These are phyloP conservation scores for Mycena crocata DNA, from an alignment of 768 basidiomycete species.

Conservation along the genomic window DNA sequence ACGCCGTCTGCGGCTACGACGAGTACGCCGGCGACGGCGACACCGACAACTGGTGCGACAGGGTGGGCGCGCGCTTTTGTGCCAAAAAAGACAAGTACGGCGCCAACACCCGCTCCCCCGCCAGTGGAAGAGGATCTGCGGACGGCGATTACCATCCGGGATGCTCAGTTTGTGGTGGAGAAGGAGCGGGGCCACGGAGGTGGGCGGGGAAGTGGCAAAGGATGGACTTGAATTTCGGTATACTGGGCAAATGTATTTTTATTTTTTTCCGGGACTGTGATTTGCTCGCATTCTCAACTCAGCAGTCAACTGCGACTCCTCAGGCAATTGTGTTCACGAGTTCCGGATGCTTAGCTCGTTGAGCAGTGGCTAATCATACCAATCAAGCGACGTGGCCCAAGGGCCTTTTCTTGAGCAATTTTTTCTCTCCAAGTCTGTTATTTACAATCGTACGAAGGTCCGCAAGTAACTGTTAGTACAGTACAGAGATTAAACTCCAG, in stretches of 20 bases:
- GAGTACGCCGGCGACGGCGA: slow-evolving; percentile 42
- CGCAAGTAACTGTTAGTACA: too few relatives aligned
- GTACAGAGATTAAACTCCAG: too few relatives aligned
- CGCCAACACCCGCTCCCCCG: slow-evolving; percentile 45
- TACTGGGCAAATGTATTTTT: slow-evolving; percentile 10
- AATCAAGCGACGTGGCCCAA: too few relatives aligned
- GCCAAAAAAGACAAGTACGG: slow-evolving; percentile 58
- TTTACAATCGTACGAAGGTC: too few relatives aligned
- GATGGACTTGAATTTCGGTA: slow-evolving; percentile 60
- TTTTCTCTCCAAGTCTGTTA: too few relatives aligned
- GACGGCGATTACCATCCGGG: slow-evolving; percentile 74
- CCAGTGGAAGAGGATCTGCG: slow-evolving; percentile 68
- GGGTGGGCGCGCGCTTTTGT: slow-evolving; percentile 63
- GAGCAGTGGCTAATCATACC: too few relatives aligned
- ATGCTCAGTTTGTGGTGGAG: slow-evolving; percentile 89
- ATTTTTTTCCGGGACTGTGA: too few relatives aligned
- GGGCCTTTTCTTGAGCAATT: too few relatives aligned
- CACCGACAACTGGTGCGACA: slow-evolving; percentile 30
- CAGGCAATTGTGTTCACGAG: too few relatives aligned
- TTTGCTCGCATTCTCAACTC: too few relatives aligned
- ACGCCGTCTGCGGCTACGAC: slow-evolving; percentile 43
- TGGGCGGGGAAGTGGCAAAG: slow-evolving; percentile 79
- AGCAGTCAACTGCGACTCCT: too few relatives aligned
- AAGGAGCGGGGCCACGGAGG: slow-evolving; percentile 87
- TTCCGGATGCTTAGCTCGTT: too few relatives aligned